These are phyloP conservation scores for Cerrena zonata DNA, from an alignment of 1,284 basidiomycete genomes.

Conservation along the genomic window DNA sequence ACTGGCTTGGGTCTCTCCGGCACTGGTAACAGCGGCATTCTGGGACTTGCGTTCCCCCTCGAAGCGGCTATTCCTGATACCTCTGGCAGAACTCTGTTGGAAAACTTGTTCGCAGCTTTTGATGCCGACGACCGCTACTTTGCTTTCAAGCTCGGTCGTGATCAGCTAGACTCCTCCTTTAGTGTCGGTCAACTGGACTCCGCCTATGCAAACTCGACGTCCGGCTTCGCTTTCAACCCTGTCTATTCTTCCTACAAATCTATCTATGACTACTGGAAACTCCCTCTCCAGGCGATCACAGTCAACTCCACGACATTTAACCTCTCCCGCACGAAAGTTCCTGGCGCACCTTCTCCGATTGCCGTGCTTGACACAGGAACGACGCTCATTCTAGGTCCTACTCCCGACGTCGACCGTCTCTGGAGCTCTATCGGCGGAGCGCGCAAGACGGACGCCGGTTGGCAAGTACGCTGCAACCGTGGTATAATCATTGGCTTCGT, in stretches of 20 bases:
- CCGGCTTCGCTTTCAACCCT: constrained; percentile 34
- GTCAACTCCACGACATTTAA: constrained; percentile 36
- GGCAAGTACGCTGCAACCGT: constrained; percentile 49
- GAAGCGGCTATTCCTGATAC: constrained; percentile 43
- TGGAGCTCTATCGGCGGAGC: constrained; percentile 41
- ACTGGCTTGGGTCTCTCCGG: constrained; percentile 38
- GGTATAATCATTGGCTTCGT: constrained; percentile 41
- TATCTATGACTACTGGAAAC: constrained; percentile 54
- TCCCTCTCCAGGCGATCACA: constrained; percentile 41
- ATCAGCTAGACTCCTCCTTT: constrained; percentile 40
- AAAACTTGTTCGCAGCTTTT: constrained; percentile 45
- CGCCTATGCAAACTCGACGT: constrained; percentile 30
- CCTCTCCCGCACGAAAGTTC: constrained; percentile 45
- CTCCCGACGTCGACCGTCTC: constrained; percentile 44
- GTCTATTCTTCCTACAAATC: constrained; percentile 36
- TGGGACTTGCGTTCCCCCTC: constrained; percentile 48
- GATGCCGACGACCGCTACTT: constrained; percentile 40
- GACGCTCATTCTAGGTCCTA: constrained; percentile 51
- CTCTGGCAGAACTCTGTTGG: constrained; percentile 40
- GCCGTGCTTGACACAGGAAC: constrained; percentile 57
- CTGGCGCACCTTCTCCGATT: constrained; percentile 38
- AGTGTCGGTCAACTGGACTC: constrained; percentile 47
- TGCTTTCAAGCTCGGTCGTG: constrained; percentile 45
- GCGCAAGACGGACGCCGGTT: constrained; percentile 35
- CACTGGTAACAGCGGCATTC: constrained; percentile 51